These are phyloP conservation scores for Neurospora sp. DNA, from an alignment of 2,329 filamentous ascomycete species.

Conservation along the genomic window DNA sequence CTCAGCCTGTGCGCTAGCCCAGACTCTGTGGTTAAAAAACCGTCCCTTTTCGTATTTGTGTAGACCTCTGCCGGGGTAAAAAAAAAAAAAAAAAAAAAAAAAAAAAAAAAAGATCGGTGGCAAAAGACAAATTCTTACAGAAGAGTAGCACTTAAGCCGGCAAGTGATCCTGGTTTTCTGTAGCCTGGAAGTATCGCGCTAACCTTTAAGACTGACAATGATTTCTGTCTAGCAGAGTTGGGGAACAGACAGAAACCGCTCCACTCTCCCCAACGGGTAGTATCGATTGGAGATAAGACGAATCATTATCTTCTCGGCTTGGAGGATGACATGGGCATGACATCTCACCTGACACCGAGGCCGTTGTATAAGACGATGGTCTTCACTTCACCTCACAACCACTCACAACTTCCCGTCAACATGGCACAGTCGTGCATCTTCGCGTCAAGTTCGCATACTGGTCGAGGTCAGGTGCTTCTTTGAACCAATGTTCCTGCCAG, in stretches of 20 bases:
- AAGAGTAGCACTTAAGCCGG: too few species aligned
- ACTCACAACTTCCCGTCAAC: neutral
- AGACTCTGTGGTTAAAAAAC: neutral
- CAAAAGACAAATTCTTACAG: too few species aligned
- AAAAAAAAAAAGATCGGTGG: too few species aligned
- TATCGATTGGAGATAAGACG: neutral
- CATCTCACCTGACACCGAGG: neutral
- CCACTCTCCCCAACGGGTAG: too few species aligned
- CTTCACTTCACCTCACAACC: neutral
- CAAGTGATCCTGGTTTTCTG: too few species aligned
- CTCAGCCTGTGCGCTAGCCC: neutral
- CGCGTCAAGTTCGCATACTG: neutral
- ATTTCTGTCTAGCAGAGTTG: too few species aligned
- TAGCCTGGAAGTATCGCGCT: too few species aligned
- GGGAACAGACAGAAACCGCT: too few species aligned
- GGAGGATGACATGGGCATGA: neutral
- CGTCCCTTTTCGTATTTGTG: neutral
- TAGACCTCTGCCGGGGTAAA: neutral
- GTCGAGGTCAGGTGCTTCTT: neutral
- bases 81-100: too few species aligned
- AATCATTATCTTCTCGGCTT: neutral
- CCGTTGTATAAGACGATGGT: neutral
- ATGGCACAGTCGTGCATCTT: neutral
- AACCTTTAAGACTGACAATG: too few species aligned
- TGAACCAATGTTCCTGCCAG: neutral